phyloP scores from a whole-genome alignment of 768 basidiomycete genomes.

The Russula sp. region DNA sequence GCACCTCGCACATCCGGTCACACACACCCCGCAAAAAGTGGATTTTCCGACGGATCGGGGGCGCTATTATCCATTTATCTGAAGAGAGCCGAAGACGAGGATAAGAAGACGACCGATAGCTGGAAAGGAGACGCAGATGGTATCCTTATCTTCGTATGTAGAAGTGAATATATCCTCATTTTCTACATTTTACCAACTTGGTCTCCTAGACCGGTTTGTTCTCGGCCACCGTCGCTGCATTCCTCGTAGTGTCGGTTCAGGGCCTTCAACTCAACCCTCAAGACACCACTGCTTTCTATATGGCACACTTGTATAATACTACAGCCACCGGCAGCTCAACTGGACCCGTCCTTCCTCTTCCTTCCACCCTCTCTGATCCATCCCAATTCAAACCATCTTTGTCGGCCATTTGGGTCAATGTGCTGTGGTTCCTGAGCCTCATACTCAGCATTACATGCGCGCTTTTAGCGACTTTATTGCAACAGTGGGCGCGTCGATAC shows the following conservation, averaged over 20 bases:
- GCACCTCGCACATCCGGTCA: too few relatives aligned
- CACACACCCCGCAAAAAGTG: neutral
- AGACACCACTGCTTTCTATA: neutral
- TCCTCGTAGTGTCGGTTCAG: neutral
- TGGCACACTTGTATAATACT: neutral
- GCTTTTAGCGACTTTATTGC: too few relatives aligned
- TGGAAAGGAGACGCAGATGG: conserved; percentile 3
- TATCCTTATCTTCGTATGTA: conserved; percentile 3
- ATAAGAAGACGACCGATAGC: conserved; percentile 1
- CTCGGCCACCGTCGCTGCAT: neutral
- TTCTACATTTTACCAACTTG: neutral
- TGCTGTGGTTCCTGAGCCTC: neutral
- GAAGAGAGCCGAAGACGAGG: neutral
- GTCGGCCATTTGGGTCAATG: neutral
- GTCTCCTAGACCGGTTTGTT: neutral
- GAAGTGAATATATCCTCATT: neutral
- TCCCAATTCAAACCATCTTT: neutral
- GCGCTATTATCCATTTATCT: neutral
- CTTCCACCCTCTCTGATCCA: neutral
- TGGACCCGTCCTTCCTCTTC: neutral
- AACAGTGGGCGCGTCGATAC: neutral
- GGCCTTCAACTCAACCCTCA: neutral
- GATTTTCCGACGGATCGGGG: neutral
- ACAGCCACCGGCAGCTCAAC: neutral
- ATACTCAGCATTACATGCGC: neutral